Conservation (phyloP, 805 yeast genomes). For the Tetrapisispora namnaoensis region DNA sequence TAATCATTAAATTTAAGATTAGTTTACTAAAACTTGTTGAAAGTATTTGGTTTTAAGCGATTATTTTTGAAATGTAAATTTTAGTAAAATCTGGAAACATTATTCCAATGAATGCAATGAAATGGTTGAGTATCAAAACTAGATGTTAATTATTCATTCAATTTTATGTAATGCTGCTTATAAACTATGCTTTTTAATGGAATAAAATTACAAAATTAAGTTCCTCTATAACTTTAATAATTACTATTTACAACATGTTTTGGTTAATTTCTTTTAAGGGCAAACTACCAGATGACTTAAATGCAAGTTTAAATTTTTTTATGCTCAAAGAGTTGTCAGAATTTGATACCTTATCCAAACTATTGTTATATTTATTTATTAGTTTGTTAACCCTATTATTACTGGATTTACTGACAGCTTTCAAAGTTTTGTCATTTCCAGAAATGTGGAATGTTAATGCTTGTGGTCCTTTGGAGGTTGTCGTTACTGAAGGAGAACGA, state of each 20-base stretch:
- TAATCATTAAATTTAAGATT: conserved; percentile 2
- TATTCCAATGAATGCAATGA: no score
- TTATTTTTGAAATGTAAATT: no score
- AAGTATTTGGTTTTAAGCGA: no score
- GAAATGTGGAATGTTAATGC: conserved; percentile 27
- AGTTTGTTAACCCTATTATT: conserved; percentile 27
- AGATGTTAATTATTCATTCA: no score
- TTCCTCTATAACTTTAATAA: neutral
- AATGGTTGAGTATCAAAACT: no score
- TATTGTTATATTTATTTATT: conserved; percentile 13
- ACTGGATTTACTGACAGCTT: conserved; percentile 26
- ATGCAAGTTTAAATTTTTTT: conserved; percentile 10
- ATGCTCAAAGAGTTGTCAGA: conserved; percentile 1
- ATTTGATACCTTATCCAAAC: conserved; percentile 4
- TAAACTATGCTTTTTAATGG: neutral
- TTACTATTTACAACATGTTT: conserved; percentile 7
- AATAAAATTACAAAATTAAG: neutral
- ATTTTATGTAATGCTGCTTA: neutral
- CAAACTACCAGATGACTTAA: conserved; percentile 8
- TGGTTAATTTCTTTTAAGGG: conserved; percentile 17
- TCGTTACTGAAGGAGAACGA: neutral
- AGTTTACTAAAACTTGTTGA: no score
- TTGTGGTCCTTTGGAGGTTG: conserved; percentile 7
- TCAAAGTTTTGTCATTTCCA: conserved; percentile 21
- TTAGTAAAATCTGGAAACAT: no score